These are phyloP conservation scores for Bryum argenteum DNA, from an alignment of 225 moss, liverwort and hornwort genomes.

Conservation along the genomic window DNA sequence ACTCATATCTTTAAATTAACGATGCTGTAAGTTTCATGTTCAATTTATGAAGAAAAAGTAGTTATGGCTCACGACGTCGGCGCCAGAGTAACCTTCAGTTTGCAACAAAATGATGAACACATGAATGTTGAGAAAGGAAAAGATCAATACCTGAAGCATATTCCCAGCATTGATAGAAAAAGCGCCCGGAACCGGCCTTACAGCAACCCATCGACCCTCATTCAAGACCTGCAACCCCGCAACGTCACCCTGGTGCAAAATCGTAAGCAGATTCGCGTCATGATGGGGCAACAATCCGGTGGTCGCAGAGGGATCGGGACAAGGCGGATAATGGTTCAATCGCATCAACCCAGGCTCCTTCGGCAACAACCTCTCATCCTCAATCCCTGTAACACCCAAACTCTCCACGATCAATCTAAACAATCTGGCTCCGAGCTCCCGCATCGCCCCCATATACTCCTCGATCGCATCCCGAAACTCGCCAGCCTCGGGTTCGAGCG, in stretches of 20 bases:
- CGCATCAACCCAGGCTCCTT: conserved; percentile 44
- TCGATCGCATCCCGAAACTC: conserved; percentile 35
- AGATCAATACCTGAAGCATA: conserved; percentile 45
- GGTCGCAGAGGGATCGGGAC: conserved; percentile 37
- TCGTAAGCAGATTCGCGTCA: conserved; percentile 48
- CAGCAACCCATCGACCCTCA: conserved; percentile 45
- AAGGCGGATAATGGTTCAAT: conserved; percentile 58
- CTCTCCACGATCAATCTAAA: conserved; percentile 40
- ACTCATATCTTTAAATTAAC: no score
- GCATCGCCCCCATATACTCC: conserved; percentile 33
- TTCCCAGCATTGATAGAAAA: conserved; percentile 63
- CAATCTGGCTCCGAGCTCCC: conserved; percentile 32
- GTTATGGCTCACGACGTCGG: no score
- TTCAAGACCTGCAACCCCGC: conserved; percentile 59
- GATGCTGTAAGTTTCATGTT: no score
- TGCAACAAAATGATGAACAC: no score
- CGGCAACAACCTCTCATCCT: conserved; percentile 9
- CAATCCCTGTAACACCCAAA: conserved; percentile 18
- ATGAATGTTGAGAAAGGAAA: no score
- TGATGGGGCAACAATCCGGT: conserved; percentile 40
- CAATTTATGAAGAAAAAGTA: no score
- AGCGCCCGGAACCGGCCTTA: conserved; percentile 40
- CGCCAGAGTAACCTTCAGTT: no score
- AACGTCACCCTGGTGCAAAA: conserved; percentile 55
- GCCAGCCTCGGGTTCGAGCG: conserved; percentile 37